Conservation (phyloP, 495 filamentous ascomycete genomes). For the Penicillium bovifimosum region DNA sequence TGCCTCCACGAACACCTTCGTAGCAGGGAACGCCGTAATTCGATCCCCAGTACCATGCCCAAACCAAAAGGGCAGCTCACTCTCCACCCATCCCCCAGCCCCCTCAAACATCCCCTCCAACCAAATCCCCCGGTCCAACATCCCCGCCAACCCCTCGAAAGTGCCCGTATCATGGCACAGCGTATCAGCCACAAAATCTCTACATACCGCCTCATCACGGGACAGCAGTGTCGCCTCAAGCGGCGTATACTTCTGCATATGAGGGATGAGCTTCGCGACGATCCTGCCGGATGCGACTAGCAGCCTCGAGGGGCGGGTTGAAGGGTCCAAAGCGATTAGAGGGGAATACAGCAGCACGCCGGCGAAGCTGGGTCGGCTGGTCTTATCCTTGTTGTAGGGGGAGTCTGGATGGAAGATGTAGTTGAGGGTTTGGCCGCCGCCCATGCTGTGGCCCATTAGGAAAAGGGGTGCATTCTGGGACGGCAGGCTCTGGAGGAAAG, state of each 20-base stretch:
- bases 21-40: slow-evolving; percentile 56
- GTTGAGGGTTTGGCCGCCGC: slow-evolving; percentile 59
- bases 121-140: slow-evolving; percentile 59
- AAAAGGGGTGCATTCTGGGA: slow-evolving; percentile 59
- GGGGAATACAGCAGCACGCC: slow-evolving; percentile 67
- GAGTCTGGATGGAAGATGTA: slow-evolving; percentile 19
- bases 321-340: slow-evolving; percentile 61
- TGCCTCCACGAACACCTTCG: slow-evolving; percentile 54
- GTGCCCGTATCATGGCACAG: slow-evolving; percentile 77
- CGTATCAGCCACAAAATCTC: slow-evolving; percentile 44
- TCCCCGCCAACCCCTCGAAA: slow-evolving; percentile 62
- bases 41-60: slow-evolving; percentile 65
- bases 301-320: slow-evolving; percentile 51
- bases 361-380: slow-evolving; percentile 42
- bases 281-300: slow-evolving; percentile 56
- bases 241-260: slow-evolving; percentile 43
- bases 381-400: slow-evolving; percentile 17
- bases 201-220: slow-evolving; percentile 50
- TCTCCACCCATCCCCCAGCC: slow-evolving; percentile 19
- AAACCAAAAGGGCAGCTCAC: slow-evolving; percentile 46
- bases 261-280: slow-evolving; percentile 59
- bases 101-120: slow-evolving; percentile 24
- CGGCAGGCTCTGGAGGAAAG: slow-evolving; percentile 47
- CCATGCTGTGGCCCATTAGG: slow-evolving; percentile 84
- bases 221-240: slow-evolving; percentile 55